A percentile compares a stretch with the other conserved stretches of the same genome.
Evolutionary conservation across 768 basidiomycete species (phyloP).

Genomic region (Tylopilus plumbeoviolaceoides): DNA sequence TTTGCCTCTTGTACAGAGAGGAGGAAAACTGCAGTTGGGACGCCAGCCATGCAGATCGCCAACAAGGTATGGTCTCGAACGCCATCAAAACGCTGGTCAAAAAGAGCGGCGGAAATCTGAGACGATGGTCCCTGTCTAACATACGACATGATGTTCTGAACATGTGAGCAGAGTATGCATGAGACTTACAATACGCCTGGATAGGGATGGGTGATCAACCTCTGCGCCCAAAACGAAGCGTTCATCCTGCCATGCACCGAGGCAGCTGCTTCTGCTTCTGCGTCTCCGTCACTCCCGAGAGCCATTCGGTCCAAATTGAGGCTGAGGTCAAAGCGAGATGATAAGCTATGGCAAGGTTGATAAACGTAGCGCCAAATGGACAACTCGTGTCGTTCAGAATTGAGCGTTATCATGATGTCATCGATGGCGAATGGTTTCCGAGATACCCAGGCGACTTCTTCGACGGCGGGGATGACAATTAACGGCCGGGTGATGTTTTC

Average conservation of each 20-base stretch:
- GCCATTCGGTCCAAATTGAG: conserved; percentile 67
- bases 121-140: conserved; percentile 14
- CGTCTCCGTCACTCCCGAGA: conserved; percentile 47
- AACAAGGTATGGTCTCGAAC: conserved; percentile 47
- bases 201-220: conserved; percentile 47
- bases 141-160: conserved; percentile 3
- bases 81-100: conserved; percentile 66
- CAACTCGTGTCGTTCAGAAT: conserved; percentile 48
- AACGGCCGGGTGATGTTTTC: conserved; percentile 48
- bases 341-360: conserved; percentile 42
- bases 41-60: conserved; percentile 50
- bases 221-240: conserved; percentile 71
- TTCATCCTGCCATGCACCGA: conserved; percentile 65
- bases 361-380: conserved; percentile 74
- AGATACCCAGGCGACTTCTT: conserved; percentile 63
- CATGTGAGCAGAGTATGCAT: background rate
- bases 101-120: conserved; percentile 51
- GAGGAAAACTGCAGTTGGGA: conserved; percentile 44
- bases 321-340: conserved; percentile 52
- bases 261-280: conserved; percentile 37
- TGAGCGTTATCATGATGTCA: conserved; percentile 56
- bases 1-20: conserved; percentile 41
- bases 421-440: conserved; percentile 38
- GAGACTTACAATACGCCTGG: conserved; percentile 47
- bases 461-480: conserved; percentile 55